Percentiles rank a stretch among this genome's conserved stretches.
phyloP scores from a whole-genome alignment of 441 rosid genomes.

The Bocquillonia castaneifolia region DNA sequence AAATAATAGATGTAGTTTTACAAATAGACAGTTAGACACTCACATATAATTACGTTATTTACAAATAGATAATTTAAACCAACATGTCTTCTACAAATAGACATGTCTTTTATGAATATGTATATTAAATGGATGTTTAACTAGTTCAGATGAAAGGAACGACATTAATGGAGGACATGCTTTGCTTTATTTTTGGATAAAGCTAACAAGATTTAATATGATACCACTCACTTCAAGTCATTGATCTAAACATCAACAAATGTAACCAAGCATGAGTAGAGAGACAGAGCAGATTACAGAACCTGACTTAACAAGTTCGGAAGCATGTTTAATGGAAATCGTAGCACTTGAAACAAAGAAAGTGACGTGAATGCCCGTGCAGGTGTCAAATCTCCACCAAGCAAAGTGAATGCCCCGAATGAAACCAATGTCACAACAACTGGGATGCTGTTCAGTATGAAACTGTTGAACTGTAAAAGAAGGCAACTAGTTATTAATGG shows the following conservation, averaged over 20 bases:
- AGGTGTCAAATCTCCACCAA: slow-evolving; percentile 93
- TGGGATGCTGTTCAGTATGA: slow-evolving; percentile 80
- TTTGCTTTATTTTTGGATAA: too few species aligned
- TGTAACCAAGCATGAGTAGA: background rate
- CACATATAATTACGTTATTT: too few species aligned
- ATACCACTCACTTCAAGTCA: slow-evolving; percentile 7
- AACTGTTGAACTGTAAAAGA: slow-evolving; percentile 75
- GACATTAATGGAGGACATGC: too few species aligned
- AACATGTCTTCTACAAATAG: too few species aligned
- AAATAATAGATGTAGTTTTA: too few species aligned
- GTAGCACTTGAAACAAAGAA: slow-evolving; percentile 78
- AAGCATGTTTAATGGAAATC: slow-evolving; percentile 73
- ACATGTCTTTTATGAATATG: too few species aligned
- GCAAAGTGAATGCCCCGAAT: slow-evolving; percentile 82
- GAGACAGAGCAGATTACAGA: slow-evolving; percentile 19
- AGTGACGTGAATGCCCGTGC: slow-evolving; percentile 98
- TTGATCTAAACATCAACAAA: background rate
- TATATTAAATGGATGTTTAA: too few species aligned
- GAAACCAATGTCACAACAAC: slow-evolving; percentile 85
- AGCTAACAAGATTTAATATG: background rate
- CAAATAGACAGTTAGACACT: too few species aligned
- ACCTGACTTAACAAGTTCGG: slow-evolving; percentile 92
- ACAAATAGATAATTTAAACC: too few species aligned
- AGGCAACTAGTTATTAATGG: slow-evolving; percentile 22
- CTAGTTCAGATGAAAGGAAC: too few species aligned